A percentile compares a stretch with the other conserved stretches of the same genome.
These are phyloP conservation scores for Blepharisma stoltei DNA, from an alignment of 73 alveolate species.

Conservation along the genomic window DNA sequence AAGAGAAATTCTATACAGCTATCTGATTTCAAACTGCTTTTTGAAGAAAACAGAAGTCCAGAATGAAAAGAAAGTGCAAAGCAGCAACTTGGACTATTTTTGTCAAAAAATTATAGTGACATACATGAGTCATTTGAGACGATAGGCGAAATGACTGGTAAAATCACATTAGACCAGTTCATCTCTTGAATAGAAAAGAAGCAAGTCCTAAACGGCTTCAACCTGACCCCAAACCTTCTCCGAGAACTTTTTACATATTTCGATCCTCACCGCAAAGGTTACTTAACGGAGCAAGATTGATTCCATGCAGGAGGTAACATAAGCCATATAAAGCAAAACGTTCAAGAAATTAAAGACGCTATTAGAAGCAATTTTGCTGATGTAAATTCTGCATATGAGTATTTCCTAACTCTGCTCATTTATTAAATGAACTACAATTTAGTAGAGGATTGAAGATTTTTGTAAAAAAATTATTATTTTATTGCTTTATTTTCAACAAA, in stretches of 20 bases:
- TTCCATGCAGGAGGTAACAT: conserved; percentile 53
- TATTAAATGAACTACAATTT: not conserved
- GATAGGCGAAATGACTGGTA: conserved; percentile 30
- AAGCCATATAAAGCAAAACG: conserved; percentile 53
- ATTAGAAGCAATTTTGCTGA: conserved; percentile 55
- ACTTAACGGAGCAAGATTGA: conserved; percentile 74
- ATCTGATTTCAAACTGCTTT: conserved; percentile 73
- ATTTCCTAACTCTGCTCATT: conserved; percentile 42
- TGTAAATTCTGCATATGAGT: conserved; percentile 67
- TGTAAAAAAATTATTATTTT: too few species aligned
- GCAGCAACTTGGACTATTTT: conserved; percentile 34
- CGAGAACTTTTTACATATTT: conserved; percentile 67
- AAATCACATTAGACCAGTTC: conserved; percentile 43
- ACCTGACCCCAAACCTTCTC: conserved; percentile 61
- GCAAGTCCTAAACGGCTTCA: conserved; percentile 75
- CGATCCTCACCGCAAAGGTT: conserved; percentile 86
- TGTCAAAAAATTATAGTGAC: conserved; percentile 41
- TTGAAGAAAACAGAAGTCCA: conserved; percentile 55
- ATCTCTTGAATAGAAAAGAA: conserved; percentile 60
- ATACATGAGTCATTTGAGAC: conserved; percentile 42
- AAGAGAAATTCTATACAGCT: conserved; percentile 68
- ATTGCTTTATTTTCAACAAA: too few species aligned
- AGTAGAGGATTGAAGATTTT: too few species aligned
- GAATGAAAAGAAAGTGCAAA: conserved; percentile 34
- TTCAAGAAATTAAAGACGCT: conserved; percentile 67